Base-by-base conservation (phyloP, 257 asterid genomes). In the Solanum pinnatisectum region DNA sequence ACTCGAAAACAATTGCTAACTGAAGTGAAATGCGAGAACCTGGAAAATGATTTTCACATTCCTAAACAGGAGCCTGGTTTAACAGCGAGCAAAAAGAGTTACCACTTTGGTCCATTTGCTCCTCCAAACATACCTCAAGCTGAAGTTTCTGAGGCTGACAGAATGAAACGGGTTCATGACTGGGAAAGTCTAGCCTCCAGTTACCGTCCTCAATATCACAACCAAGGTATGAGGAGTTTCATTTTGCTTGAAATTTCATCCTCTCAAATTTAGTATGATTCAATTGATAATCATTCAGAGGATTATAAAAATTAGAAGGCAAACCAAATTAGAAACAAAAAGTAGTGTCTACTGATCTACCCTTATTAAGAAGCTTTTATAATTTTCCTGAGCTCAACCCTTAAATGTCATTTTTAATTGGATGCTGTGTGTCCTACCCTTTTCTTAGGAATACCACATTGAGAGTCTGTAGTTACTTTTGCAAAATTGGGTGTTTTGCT, bases 31-130 rank as follows among this genome's bases (percentile, higher is more conserved):
- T 89, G 90, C 4, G 98, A 94, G 91, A 89, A 77, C 91, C 30
- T 87, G 16, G 95, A 93, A 74, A 91, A 89, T 76, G 96, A 91
- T 88, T 94, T 88, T 32, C 94, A 90, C 35, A 88, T 67, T 77
- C 77, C 89, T 39, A 89, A 88, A 59, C 73, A 63, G 27, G 90
- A 65, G 46, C 70, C 52, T 14, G 90, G 87, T 79, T 52, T 91
- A 85, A 90, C 88, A 91, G 44, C 87, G 30, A 88, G 88, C 81
- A 87, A 35, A 35, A 93, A 90, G 90, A 91, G 93, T 88, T 94
- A 92, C 87, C 95, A 94, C 83, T 97, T 94, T 89, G 99, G 99
- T 90, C 99, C 99, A 65, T 97, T 97, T 93, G 98, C 99, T 33
- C 99, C 99, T 83, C 93, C 91, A 72, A 94, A 86, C 87, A 89